Percentiles rank a stretch among this genome's conserved stretches.
Conservation (phyloP, 495 filamentous ascomycete genomes). For the Bacidia gigantensis region DNA sequence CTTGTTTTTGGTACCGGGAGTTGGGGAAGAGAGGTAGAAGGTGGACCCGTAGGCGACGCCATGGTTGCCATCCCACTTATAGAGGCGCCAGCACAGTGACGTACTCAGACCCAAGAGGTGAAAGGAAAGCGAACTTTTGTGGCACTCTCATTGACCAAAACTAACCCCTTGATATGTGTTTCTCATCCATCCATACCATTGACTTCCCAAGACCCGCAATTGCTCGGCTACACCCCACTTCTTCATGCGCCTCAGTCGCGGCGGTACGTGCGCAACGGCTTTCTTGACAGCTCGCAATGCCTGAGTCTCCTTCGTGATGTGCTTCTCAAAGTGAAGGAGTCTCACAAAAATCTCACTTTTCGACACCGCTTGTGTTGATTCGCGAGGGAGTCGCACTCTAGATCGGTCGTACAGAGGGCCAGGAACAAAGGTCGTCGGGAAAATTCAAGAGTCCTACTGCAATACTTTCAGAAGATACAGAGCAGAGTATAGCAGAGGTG, state of each 20-base stretch:
- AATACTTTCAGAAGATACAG: no score
- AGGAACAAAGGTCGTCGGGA: not conserved
- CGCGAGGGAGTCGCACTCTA: not conserved
- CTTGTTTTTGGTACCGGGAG: slow-evolving; percentile 59
- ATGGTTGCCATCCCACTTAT: not conserved
- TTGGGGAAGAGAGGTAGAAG: slow-evolving; percentile 53
- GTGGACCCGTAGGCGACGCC: slow-evolving; percentile 27
- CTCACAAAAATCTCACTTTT: not conserved
- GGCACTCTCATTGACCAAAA: not conserved
- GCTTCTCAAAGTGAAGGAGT: no score
- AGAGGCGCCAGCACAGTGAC: not conserved
- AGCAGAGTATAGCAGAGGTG: no score
- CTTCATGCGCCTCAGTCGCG: not conserved
- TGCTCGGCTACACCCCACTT: not conserved
- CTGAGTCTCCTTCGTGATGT: no score
- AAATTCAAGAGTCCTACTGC: no score
- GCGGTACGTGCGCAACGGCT: not conserved
- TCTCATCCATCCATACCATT: not conserved
- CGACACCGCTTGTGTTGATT: not conserved
- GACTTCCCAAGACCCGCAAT: not conserved
- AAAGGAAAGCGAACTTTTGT: no score
- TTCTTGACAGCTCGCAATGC: not conserved
- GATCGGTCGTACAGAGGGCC: not conserved
- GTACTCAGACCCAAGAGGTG: no score
- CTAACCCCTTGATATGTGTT: not conserved